These are phyloP conservation scores for Camellia oleifera DNA, from an alignment of 179 eudicot genomes.

Conservation along the genomic window DNA sequence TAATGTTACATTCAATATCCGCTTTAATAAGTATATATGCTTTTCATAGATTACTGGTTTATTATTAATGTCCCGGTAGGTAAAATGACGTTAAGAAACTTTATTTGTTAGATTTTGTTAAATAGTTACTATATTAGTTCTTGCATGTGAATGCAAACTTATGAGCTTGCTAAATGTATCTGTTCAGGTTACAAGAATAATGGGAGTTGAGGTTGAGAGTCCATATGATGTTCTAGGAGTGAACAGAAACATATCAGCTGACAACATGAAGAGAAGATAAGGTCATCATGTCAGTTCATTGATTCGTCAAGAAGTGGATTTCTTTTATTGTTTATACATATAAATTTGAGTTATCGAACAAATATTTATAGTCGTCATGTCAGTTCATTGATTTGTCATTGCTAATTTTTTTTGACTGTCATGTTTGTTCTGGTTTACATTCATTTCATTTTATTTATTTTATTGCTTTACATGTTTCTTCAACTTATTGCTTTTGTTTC, in stretches of 20 bases:
- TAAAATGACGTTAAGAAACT: neutral
- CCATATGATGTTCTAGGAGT: conserved; percentile 89
- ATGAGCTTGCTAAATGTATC: conserved; percentile 12
- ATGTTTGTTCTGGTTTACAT: neutral
- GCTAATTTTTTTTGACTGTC: neutral
- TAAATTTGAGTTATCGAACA: too few relatives aligned
- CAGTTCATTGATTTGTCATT: too few relatives aligned
- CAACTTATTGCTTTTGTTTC: conserved; percentile 9
- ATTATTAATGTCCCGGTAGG: too few relatives aligned
- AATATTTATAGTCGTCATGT: too few relatives aligned
- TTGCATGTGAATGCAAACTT: conserved; percentile 6
- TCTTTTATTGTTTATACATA: too few relatives aligned
- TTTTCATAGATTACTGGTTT: too few relatives aligned
- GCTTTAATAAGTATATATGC: too few relatives aligned
- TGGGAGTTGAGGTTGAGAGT: conserved; percentile 71
- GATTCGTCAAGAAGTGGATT: too few relatives aligned
- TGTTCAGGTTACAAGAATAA: conserved; percentile 76
- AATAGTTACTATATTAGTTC: neutral
- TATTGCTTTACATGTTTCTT: conserved; percentile 6
- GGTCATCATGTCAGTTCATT: too few relatives aligned
- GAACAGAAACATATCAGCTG: conserved; percentile 73
- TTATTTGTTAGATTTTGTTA: neutral
- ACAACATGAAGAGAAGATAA: conserved; percentile 79
- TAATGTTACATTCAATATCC: too few relatives aligned
- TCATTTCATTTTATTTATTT: neutral